A percentile compares a stretch with the other conserved stretches of the same genome.
phyloP scores from a whole-genome alignment of 129 eudicot species.

The Saposhnikovia divaricata region DNA sequence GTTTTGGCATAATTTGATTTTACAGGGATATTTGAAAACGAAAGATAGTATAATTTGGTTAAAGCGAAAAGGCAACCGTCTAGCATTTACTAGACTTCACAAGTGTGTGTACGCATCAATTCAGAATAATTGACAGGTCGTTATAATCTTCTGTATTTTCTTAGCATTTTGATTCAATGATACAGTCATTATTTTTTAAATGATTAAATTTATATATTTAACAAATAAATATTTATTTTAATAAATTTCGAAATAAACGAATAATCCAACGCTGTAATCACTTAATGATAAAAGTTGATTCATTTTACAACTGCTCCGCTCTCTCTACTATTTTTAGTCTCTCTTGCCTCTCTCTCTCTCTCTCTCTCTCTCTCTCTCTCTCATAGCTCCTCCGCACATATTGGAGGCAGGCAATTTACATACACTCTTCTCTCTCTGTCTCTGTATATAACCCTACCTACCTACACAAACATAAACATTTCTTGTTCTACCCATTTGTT shows the following conservation, averaged over 20 bases:
- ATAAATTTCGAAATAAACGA: too few species aligned
- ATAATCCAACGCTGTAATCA: too few species aligned
- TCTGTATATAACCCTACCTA: not conserved
- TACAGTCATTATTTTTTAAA: too few species aligned
- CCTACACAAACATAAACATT: not conserved
- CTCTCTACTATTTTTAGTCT: not conserved
- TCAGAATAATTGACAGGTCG: too few species aligned
- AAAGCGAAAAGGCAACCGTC: conserved; percentile 3
- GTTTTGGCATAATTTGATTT: not conserved
- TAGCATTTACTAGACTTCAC: not conserved
- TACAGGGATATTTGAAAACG: not conserved
- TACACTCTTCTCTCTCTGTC: not conserved
- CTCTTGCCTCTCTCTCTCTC: not conserved
- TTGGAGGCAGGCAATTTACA: conserved; percentile 25
- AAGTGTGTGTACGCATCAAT: not conserved
- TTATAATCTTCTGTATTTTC: too few species aligned
- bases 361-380: not conserved
- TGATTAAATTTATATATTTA: too few species aligned
- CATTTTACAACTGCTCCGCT: not conserved
- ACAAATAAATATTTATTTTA: too few species aligned
- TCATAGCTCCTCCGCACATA: conserved; percentile 24
- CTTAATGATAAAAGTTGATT: too few species aligned
- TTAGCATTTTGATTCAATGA: too few species aligned
- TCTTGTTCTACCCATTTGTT: not conserved
- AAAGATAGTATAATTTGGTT: not conserved